Percentiles rank a stretch among this genome's conserved stretches.
These are phyloP conservation scores for Pharus latifolius DNA, from an alignment of 176 grass and related monocot genomes.

Conservation along the genomic window DNA sequence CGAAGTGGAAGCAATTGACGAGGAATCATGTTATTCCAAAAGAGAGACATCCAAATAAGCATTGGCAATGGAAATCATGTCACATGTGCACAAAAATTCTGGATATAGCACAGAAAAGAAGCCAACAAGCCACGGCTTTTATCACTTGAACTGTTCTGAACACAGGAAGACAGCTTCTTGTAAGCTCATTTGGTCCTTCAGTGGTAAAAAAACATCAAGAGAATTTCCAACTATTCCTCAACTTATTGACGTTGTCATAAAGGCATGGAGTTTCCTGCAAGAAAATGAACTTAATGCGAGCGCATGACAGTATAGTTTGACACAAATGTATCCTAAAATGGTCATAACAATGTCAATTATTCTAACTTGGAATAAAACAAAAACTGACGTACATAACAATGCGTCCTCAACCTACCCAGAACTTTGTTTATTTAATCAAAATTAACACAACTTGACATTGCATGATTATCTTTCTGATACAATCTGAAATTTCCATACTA, in stretches of 20 bases:
- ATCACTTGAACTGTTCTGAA: not conserved
- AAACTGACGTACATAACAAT: not conserved
- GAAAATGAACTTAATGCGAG: not conserved
- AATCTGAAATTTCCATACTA: too few species aligned
- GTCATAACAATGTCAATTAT: not conserved
- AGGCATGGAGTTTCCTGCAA: slow-evolving; percentile 55
- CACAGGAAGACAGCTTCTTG: not conserved
- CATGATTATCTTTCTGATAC: too few species aligned
- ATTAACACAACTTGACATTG: not conserved
- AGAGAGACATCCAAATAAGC: not conserved
- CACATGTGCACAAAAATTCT: not conserved
- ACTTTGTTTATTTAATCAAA: not conserved
- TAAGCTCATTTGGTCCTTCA: not conserved
- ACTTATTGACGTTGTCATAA: slow-evolving; percentile 36
- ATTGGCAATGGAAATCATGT: not conserved
- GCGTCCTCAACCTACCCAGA: not conserved
- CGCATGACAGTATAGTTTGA: not conserved
- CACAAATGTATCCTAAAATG: not conserved
- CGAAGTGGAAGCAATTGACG: not conserved
- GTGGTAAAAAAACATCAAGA: not conserved
- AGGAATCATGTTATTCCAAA: not conserved
- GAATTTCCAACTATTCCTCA: not conserved
- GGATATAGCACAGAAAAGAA: not conserved
- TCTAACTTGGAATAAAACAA: not conserved
- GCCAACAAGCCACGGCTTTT: not conserved